Conservation (phyloP, 345 rosid species). For the Balakata baccata region DNA sequence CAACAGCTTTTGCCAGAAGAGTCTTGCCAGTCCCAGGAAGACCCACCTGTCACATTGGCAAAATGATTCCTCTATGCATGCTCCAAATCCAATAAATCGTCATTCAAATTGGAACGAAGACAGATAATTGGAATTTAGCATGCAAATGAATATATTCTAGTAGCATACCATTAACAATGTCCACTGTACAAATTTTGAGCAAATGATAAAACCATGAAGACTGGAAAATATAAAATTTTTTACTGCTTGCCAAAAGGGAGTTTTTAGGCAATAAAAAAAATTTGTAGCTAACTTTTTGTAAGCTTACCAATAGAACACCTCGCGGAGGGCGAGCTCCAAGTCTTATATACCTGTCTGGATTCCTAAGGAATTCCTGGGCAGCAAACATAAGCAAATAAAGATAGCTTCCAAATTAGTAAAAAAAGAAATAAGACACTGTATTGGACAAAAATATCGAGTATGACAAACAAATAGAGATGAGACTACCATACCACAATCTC, state of each 20-base stretch:
- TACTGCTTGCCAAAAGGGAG: neutral
- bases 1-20: slow-evolving; percentile 90
- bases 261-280: neutral
- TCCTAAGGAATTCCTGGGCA: slow-evolving; percentile 86
- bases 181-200: neutral
- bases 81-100: slow-evolving; percentile 10
- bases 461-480: neutral
- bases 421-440: neutral
- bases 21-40: slow-evolving; percentile 99
- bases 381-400: slow-evolving; percentile 25
- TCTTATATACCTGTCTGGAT: slow-evolving; percentile 73
- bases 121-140: neutral
- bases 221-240: neutral
- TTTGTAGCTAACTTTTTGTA: neutral
- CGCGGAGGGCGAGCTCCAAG: slow-evolving; percentile 99
- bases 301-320: slow-evolving; percentile 89
- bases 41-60: slow-evolving; percentile 61
- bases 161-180: neutral
- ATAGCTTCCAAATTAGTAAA: slow-evolving; percentile 22
- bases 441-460: slow-evolving; percentile 4
- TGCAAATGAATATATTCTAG: neutral
- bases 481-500: slow-evolving; percentile 75
- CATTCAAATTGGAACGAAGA: neutral
- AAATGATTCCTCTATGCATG: slow-evolving; percentile 13
- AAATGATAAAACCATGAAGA: neutral